Percentiles rank a stretch among this genome's conserved stretches.
Evolutionary conservation across 352 stramenopile species (phyloP).

Genomic region (Phytophthora citrophthora): DNA sequence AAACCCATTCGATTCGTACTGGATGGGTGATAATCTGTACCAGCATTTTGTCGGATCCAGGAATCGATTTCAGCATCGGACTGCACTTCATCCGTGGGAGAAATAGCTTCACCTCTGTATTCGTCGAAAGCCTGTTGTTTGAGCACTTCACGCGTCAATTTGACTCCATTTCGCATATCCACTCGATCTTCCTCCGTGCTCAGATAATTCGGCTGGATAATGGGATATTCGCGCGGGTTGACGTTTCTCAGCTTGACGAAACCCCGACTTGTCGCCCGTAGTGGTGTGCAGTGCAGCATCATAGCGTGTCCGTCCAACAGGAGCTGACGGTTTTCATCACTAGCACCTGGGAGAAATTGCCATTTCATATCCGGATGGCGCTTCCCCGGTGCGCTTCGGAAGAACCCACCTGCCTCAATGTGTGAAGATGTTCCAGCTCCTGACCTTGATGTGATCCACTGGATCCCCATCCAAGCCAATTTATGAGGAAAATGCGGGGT

Average conservation of each 20-base stretch:
- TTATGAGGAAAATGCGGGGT: slow-evolving; percentile 74
- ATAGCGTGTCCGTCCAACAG: slow-evolving; percentile 63
- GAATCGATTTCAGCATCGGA: slow-evolving; percentile 74
- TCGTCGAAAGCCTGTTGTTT: slow-evolving; percentile 82
- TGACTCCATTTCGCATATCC: slow-evolving; percentile 74
- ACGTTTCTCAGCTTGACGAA: slow-evolving; percentile 74
- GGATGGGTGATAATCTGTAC: slow-evolving; percentile 87
- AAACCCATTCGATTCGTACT: slow-evolving; percentile 88
- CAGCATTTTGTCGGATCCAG: slow-evolving; percentile 77
- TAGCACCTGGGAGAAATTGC: slow-evolving; percentile 79
- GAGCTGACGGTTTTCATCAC: slow-evolving; percentile 33
- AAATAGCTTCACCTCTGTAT: slow-evolving; percentile 75
- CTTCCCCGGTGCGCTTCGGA: slow-evolving; percentile 57
- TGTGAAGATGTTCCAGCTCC: slow-evolving; percentile 74
- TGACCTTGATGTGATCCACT: slow-evolving; percentile 69
- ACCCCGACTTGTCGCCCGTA: slow-evolving; percentile 83
- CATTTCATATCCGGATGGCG: slow-evolving; percentile 84
- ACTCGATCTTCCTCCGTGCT: slow-evolving; percentile 68
- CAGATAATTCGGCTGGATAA: slow-evolving; percentile 89
- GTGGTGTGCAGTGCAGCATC: slow-evolving; percentile 82
- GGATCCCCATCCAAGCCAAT: slow-evolving; percentile 73
- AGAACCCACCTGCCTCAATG: slow-evolving; percentile 80
- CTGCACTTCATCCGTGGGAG: slow-evolving; percentile 55
- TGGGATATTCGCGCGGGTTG: slow-evolving; percentile 63
- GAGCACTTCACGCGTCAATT: slow-evolving; percentile 82